Conservation (phyloP, 352 stramenopile genomes). For the Ophiocytium majus region DNA sequence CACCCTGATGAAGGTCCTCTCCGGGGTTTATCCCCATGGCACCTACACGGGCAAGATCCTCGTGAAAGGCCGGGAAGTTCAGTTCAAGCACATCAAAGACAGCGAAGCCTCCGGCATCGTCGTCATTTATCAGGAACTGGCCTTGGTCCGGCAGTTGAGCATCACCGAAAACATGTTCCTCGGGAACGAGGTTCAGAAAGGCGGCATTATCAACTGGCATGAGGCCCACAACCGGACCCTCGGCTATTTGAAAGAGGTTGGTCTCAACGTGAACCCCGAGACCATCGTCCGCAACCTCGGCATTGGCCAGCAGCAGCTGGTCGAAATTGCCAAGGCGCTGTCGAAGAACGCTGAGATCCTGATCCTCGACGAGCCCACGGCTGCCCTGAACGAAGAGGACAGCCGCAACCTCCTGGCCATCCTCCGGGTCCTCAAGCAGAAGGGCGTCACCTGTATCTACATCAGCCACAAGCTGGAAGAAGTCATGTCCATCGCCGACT, state of each 20-base stretch:
- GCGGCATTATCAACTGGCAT: not conserved
- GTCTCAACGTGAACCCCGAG: not conserved
- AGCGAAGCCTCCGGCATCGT: not conserved
- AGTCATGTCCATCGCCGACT: not conserved
- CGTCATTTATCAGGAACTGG: not conserved
- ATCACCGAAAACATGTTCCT: not conserved
- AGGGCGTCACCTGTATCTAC: not conserved
- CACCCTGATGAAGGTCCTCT: constrained; percentile 65
- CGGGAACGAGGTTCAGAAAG: not conserved
- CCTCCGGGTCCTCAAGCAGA: not conserved
- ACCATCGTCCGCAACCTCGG: constrained; percentile 7
- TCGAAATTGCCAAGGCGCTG: not conserved
- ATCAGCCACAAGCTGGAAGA: not conserved
- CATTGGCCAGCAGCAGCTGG: not conserved
- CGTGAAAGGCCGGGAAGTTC: not conserved
- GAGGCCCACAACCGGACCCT: not conserved
- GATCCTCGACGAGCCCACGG: not conserved
- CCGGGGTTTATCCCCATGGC: constrained; percentile 69
- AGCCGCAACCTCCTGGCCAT: not conserved
- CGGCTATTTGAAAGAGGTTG: no score
- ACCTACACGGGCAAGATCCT: constrained; percentile 42
- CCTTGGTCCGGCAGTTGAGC: not conserved
- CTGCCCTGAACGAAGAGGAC: not conserved
- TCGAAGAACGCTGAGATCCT: not conserved
- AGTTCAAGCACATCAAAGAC: not conserved